phyloP scores from a whole-genome alignment of 441 rosid species.

The Pelargonium australe region DNA sequence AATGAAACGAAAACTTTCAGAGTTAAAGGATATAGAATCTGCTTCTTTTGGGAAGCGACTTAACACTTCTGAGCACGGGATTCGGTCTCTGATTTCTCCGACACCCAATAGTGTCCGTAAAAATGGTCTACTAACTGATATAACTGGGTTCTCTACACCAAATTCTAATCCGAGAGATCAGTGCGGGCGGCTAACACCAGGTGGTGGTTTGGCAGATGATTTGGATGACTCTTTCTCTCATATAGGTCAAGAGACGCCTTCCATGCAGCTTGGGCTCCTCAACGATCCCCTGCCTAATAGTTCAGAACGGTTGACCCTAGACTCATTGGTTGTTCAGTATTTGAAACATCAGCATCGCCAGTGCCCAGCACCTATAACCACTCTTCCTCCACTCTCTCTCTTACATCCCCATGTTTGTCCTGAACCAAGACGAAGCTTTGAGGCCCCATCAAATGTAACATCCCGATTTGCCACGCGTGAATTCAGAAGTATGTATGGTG shows the following conservation, averaged over 20 bases:
- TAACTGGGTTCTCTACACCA: constrained; percentile 55
- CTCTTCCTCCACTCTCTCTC: constrained; percentile 95
- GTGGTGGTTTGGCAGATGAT: constrained; percentile 32
- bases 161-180: constrained; percentile 38
- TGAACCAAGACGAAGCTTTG: constrained; percentile 85
- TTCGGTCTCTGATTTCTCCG: constrained; percentile 53
- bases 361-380: constrained; percentile 97
- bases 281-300: constrained; percentile 58
- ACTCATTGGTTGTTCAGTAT: constrained; percentile 85
- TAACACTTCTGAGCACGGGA: constrained; percentile 59
- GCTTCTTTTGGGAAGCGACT: constrained; percentile 60
- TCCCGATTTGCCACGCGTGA: constrained; percentile 85
- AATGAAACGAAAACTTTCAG: constrained; percentile 69
- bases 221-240: constrained; percentile 53
- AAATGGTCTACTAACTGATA: constrained; percentile 37
- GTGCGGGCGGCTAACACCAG: constrained; percentile 36
- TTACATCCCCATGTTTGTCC: constrained; percentile 96
- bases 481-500: constrained; percentile 66
- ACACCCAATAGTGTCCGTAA: constrained; percentile 52
- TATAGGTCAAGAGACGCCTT: constrained; percentile 41
- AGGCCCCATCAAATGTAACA: constrained; percentile 84
- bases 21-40: constrained; percentile 55
- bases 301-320: constrained; percentile 77
- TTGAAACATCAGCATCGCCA: constrained; percentile 98
- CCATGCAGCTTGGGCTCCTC: constrained; percentile 41